Percentiles rank a stretch among this genome's conserved stretches.
These are phyloP conservation scores for Austroboletus olivaceoglutinosus DNA, from an alignment of 1,284 basidiomycete genomes.

Conservation along the genomic window DNA sequence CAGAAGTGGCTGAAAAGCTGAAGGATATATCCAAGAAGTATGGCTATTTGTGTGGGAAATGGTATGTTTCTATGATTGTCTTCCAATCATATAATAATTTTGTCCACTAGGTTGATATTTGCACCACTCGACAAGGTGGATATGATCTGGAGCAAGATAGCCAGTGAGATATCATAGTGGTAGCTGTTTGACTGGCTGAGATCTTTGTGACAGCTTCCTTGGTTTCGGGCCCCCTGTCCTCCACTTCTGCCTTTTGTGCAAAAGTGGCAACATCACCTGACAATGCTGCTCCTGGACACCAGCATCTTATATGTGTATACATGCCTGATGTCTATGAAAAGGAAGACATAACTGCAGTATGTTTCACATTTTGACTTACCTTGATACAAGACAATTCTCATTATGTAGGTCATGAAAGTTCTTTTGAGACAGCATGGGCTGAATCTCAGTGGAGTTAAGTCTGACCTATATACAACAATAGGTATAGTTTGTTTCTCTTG, in stretches of 20 bases:
- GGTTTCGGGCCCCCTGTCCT: constrained; percentile 56
- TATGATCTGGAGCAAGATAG: constrained; percentile 55
- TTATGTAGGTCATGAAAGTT: constrained; percentile 61
- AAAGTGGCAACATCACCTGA: constrained; percentile 66
- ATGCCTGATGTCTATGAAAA: constrained; percentile 69
- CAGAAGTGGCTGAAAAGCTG: constrained; percentile 53
- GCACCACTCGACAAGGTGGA: constrained; percentile 60
- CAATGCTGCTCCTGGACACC: constrained; percentile 46
- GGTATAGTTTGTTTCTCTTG: constrained; percentile 35
- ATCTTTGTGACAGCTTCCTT: constrained; percentile 49
- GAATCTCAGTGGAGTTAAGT: constrained; percentile 65
- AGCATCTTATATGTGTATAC: constrained; percentile 70
- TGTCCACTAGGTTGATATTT: constrained; percentile 56
- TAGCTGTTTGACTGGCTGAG: constrained; percentile 1
- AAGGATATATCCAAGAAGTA: constrained; percentile 56
- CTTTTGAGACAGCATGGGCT: constrained; percentile 62
- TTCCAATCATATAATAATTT: background rate
- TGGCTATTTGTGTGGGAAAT: constrained; percentile 61
- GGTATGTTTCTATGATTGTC: constrained; percentile 38
- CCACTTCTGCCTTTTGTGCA: constrained; percentile 49
- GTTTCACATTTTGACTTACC: background rate
- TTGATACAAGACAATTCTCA: background rate
- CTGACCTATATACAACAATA: constrained; percentile 62
- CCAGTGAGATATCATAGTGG: constrained; percentile 38
- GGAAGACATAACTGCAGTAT: constrained; percentile 52